phyloP scores from a whole-genome alignment of 257 asterid species.

The Solanum tarapatanum region DNA sequence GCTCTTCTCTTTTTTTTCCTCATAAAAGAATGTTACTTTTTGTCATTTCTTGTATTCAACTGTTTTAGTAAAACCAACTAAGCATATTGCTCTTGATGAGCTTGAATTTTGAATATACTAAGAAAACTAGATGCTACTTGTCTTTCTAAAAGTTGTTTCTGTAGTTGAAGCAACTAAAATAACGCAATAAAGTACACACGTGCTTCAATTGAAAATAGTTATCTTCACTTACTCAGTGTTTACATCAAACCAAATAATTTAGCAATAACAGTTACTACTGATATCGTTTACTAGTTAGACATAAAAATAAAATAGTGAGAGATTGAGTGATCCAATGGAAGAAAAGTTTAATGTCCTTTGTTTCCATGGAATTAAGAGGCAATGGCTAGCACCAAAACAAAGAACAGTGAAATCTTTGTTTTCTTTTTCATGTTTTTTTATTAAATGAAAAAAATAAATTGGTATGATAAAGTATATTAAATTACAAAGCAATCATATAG shows the following conservation, averaged over 20 bases:
- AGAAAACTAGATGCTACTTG: neutral
- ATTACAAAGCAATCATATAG: neutral
- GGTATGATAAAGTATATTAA: neutral
- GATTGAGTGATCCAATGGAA: neutral
- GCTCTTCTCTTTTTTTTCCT: neutral
- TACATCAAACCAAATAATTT: neutral
- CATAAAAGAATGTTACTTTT: conserved; percentile 1
- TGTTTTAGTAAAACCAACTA: neutral
- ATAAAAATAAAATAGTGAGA: neutral
- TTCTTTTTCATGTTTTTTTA: neutral
- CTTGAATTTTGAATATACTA: neutral
- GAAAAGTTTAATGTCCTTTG: neutral
- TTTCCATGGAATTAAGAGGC: neutral
- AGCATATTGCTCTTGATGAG: neutral
- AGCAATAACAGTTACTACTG: neutral
- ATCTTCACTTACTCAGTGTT: neutral
- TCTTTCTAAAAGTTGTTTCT: neutral
- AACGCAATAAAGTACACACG: neutral
- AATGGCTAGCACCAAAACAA: neutral
- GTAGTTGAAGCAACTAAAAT: neutral
- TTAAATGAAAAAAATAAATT: neutral
- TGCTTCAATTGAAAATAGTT: neutral
- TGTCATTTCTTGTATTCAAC: neutral
- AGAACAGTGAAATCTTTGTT: neutral
- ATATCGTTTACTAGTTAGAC: neutral